A percentile compares a stretch with the other conserved stretches of the same genome.
Evolutionary conservation across 75 land plant species (phyloP).

Genomic region (Pinus albicaulis): DNA sequence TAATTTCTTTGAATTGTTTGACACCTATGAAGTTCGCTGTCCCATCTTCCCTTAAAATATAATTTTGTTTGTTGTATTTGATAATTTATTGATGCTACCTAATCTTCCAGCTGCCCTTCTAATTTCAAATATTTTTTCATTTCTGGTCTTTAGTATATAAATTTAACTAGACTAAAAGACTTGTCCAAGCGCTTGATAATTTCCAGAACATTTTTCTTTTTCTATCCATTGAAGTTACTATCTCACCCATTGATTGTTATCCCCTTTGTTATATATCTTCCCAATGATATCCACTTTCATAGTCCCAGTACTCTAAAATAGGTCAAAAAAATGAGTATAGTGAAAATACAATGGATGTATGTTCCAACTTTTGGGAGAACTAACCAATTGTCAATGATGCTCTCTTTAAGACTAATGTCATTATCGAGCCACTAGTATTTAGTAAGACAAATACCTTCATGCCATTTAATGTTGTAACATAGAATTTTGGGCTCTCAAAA

Average conservation of each 20-base stretch:
- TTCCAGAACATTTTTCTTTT: no score
- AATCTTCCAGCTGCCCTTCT: conserved; percentile 27
- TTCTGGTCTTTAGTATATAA: conserved; percentile 47
- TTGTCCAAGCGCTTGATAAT: conserved; percentile 51
- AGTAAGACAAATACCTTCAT: conserved; percentile 61
- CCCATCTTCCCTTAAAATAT: no score
- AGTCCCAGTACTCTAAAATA: conserved; percentile 36
- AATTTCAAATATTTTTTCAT: conserved; percentile 36
- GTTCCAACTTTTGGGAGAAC: conserved; percentile 39
- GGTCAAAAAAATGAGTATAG: conserved; percentile 43
- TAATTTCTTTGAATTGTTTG: no score
- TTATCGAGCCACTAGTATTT: conserved; percentile 36
- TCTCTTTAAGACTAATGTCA: conserved; percentile 39
- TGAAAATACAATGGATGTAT: conserved; percentile 60
- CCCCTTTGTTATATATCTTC: conserved; percentile 15
- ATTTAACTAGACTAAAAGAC: conserved; percentile 40
- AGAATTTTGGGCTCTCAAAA: conserved; percentile 21
- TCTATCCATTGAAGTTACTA: conserved; percentile 49
- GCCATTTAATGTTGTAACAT: conserved; percentile 32
- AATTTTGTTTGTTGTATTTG: no score
- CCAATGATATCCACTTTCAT: conserved; percentile 58
- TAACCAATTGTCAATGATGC: conserved; percentile 35
- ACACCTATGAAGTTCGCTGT: no score
- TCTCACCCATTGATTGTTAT: conserved; percentile 30
- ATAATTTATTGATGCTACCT: no score